A percentile compares a stretch with the other conserved stretches of the same genome.
These are phyloP conservation scores for Xylaria longipes DNA, from an alignment of 495 filamentous ascomycete species.

Conservation along the genomic window DNA sequence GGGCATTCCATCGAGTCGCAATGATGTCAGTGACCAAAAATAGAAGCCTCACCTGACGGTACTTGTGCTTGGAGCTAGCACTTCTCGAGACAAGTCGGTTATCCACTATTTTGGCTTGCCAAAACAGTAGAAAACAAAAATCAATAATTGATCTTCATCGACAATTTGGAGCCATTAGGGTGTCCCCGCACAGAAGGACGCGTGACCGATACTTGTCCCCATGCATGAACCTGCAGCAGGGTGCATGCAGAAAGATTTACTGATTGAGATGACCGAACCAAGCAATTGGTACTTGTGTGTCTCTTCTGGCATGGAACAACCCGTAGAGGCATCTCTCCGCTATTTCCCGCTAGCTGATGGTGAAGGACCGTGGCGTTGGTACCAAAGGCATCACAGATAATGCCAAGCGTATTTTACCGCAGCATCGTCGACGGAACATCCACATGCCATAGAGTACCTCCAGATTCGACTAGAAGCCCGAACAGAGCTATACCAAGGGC, in stretches of 20 bases:
- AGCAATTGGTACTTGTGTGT: constrained; percentile 23
- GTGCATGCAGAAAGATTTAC: constrained; percentile 26
- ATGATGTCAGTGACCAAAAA: constrained; percentile 3
- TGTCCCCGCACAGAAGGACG: constrained; percentile 30
- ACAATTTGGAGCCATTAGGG: constrained; percentile 14
- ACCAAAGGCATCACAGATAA: constrained; percentile 7
- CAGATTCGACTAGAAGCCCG: background rate
- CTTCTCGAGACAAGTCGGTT: constrained; percentile 1
- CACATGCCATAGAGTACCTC: background rate
- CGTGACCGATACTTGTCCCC: constrained; percentile 33
- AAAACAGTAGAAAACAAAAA: background rate
- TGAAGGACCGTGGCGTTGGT: constrained; percentile 16
- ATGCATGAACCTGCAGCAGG: constrained; percentile 45
- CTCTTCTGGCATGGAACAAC: background rate
- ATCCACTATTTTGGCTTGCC: background rate
- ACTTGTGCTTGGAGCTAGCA: constrained; percentile 2
- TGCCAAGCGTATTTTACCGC: background rate
- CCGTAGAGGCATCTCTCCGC: constrained; percentile 3
- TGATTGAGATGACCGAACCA: constrained; percentile 23
- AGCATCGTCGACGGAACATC: background rate
- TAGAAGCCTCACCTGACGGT: constrained; percentile 13
- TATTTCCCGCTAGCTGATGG: background rate
- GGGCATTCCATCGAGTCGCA: background rate
- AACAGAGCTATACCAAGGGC: background rate
- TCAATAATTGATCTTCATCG: constrained; percentile 8